phyloP scores from a whole-genome alignment of 768 basidiomycete species.

The Leccinellum luteum region DNA sequence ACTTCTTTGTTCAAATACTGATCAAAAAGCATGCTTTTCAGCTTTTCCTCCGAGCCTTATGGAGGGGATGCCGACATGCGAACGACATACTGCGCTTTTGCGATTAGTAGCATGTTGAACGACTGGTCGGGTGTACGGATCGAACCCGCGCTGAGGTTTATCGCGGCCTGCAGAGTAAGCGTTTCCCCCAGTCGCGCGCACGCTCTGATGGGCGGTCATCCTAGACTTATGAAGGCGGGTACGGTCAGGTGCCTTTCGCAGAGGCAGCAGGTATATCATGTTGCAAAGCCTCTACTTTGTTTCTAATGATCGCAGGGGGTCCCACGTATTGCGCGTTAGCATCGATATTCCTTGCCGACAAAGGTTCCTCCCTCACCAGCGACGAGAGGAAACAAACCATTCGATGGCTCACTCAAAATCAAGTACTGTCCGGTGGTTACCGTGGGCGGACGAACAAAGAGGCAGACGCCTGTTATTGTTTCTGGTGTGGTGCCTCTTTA shows the following conservation, averaged over 20 bases:
- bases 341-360: slow-evolving; percentile 53
- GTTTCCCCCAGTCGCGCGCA: background rate
- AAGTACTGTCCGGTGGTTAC: slow-evolving; percentile 68
- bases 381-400: slow-evolving; percentile 54
- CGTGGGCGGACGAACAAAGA: slow-evolving; percentile 85
- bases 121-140: slow-evolving; percentile 78
- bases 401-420: slow-evolving; percentile 77
- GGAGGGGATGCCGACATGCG: slow-evolving; percentile 76
- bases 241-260: slow-evolving; percentile 73
- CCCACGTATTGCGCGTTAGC: slow-evolving; percentile 93
- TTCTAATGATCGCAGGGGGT: slow-evolving; percentile 55
- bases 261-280: slow-evolving; percentile 75
- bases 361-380: slow-evolving; percentile 24
- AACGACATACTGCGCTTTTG: slow-evolving; percentile 85
- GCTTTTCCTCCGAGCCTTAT: slow-evolving; percentile 70
- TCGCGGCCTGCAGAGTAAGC: slow-evolving; percentile 70
- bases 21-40: slow-evolving; percentile 27
- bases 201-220: slow-evolving; percentile 1
- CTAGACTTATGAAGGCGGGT: slow-evolving; percentile 92
- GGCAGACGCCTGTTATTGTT: slow-evolving; percentile 93
- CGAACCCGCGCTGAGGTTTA: slow-evolving; percentile 56
- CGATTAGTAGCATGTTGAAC: slow-evolving; percentile 71
- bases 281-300: background rate
- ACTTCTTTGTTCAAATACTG: slow-evolving; percentile 11
- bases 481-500: slow-evolving; percentile 88